These are phyloP conservation scores for Kurtzmaniella natalensis DNA, from an alignment of 1,139 yeast genomes.

Conservation along the genomic window DNA sequence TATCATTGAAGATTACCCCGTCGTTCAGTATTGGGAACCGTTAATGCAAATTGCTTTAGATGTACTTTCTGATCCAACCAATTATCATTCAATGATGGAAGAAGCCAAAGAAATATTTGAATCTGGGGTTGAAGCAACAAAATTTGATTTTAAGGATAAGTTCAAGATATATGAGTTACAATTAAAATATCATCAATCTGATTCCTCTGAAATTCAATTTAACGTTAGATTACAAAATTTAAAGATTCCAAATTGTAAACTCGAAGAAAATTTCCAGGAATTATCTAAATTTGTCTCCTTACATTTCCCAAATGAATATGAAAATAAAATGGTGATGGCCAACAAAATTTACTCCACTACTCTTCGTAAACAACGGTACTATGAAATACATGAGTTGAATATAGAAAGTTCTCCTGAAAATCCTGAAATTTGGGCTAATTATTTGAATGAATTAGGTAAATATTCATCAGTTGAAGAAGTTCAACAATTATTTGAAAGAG, in stretches of 20 bases:
- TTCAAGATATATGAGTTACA: conserved; percentile 31
- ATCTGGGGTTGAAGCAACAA: conserved; percentile 24
- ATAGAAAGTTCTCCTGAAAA: conserved; percentile 12
- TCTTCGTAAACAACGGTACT: conserved; percentile 21
- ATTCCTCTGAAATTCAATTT: conserved; percentile 17
- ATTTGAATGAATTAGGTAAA: conserved; percentile 24
- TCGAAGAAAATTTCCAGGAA: conserved; percentile 39
- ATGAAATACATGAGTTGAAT: conserved; percentile 22
- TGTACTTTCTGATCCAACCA: not conserved
- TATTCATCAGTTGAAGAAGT: conserved; percentile 15
- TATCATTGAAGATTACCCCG: conserved; percentile 16
- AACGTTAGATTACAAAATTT: conserved; percentile 32
- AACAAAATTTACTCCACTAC: conserved; percentile 31
- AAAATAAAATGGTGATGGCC: conserved; percentile 33
- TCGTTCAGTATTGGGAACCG: conserved; percentile 17
- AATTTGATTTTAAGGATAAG: conserved; percentile 32
- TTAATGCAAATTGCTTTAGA: conserved; percentile 13
- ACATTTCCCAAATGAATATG: conserved; percentile 27
- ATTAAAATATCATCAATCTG: conserved; percentile 12
- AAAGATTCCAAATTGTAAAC: conserved; percentile 35
- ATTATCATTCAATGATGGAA: conserved; percentile 8
- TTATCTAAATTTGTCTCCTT: conserved; percentile 42
- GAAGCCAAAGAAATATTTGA: conserved; percentile 14
- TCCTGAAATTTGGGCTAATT: conserved; percentile 26
- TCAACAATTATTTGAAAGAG: conserved; percentile 20